Base-by-base conservation (phyloP, 352 stramenopile genomes). In the Pseudoperonospora humuli region DNA sequence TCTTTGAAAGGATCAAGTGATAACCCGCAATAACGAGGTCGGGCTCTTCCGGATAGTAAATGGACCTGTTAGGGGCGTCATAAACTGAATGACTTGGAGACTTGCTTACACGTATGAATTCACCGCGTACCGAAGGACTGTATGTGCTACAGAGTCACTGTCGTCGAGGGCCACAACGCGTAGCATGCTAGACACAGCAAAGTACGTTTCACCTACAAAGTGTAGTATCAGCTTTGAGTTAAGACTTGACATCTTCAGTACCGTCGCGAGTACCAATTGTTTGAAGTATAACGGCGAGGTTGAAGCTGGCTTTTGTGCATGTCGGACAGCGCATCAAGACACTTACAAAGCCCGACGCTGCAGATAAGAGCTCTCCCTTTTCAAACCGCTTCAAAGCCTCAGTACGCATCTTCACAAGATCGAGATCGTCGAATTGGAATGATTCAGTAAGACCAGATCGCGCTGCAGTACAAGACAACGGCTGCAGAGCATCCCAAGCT, bases 121-220 rank as follows among this genome's bases (percentile, higher is more conserved):
- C 29, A 23, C 9, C 19, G 32, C 46, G 8, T 56, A 86, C 75
- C 72, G 48, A 15, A 90, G 64, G 6, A 90, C 71, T 10, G 74
- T 87, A 33, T 90, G 78, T 3, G 78, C 75, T n/a, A 86, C 75
- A 0, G 70, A 78, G 48, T 90, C 78, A 37, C 66, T 70, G 41
- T 86, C 75, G 21, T 84, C 67, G 5, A 64, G 40, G 3, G 57
- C 50, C 14, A 90, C 68, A n/a, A 86, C 78, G n/a, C 70, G 64
- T 19, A 88, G 51, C 69, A 86, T 88, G 46, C 63, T 66, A 15
- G 58, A 45, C 32, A 84, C 62, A 7, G 75, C 74, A 34, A 90
- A 83, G 37, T 80, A 81, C 13, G 64, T 76, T 42, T 86, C 75
- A 8, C 75, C 73, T 82, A 27, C 7, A 47, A 7, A 37, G 17